Base-by-base conservation (phyloP, 805 yeast genomes). In the Monosporozyma servazzii region DNA sequence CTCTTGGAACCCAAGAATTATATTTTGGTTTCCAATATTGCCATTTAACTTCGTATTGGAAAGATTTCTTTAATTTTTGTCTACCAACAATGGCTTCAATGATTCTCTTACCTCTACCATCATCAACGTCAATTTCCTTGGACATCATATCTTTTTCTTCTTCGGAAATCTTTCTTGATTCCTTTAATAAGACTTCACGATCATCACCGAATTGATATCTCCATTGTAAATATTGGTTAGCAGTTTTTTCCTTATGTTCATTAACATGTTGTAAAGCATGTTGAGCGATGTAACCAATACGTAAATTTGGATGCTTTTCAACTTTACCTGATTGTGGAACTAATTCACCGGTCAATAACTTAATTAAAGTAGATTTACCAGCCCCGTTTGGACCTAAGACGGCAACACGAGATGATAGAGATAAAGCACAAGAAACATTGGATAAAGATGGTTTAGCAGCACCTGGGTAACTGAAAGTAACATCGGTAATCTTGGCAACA, bases 301-400 rank as follows among this genome's bases (percentile, higher is more conserved):
- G 89, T 73, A 93, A 77, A 72, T 91, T 91, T 57, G 98, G 98
- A 75, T 91, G 99, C 71, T 93, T 93, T 74, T 93, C 97, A 52
- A 91, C 96, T 55, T 81, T 83, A 64, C 99, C 99, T 53, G 73
- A 77, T 56, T 81, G 77, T 21, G 99, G 96, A 51, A 86, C 79
- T 53, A 88, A 75, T 71, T 91, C 99, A 58, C 88, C 99, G 9
- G 98, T 93, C 60, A 91, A 77, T 50, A 93, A 75, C 71, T 91
- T 91, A 71, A 93, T 91, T 64, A 93, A 78, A 17, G 99, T 91
- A 11, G 97, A 88, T 70, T 91, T 91, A 75, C 99, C 99, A 49
- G 99, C 99, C 77, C 99, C 99, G 69, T 91, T 91, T 55, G 98
- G 97, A 51, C 99, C 99, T 52, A 93, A 73, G 62, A 93, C 82